Base-by-base conservation (phyloP, 1,284 basidiomycete species). In the Fomitopsis palustris region DNA sequence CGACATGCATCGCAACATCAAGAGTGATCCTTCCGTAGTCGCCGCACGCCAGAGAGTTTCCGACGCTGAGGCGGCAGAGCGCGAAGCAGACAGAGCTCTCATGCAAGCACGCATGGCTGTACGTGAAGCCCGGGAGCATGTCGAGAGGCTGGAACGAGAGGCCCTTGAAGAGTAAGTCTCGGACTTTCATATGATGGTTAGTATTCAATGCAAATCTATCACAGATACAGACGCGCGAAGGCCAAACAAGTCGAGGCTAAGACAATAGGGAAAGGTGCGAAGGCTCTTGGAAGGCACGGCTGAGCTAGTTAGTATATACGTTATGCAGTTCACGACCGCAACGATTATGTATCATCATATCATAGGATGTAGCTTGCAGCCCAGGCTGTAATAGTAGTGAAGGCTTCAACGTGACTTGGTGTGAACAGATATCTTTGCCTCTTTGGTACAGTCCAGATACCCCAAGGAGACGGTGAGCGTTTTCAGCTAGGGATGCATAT, bases 231-330 rank as follows among this genome's bases (percentile, higher is more conserved):
- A 57, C 80, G 81, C 55, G 83, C 84, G 12, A 82, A 81, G 67
- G 76, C 78, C 7, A 87, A 86, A 68, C 81, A 84, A 66, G 78
- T 78, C 25, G 82, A 85, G 64, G 80, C 81, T 2, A 84, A 83
- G 71, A 73, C 74, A 27, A 80, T 88, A 64, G 80, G 75, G 70
- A 85, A 82, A 73, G 78, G 72, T 57, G 80, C 80, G 12, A 76
- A 77, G 55, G 75, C 76, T 45, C 79, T 87, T 56, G 85, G 85
- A 16, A 77, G 84, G 29, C 82, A 85, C 65, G 82, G 80, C 21
- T 78, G 67, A 78, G 47, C n/a, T n/a, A n/a, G n/a, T n/a, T n/a
- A n/a, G 12, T 17, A 7, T 12, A 10, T 23, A 55, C 35, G 10
- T 10, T 23, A 19, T 42, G 16, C 19, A 16, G 3, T 19, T 43